Evolutionary conservation across 495 filamentous ascomycete species (phyloP).

Genomic region (Xylona heveae): DNA sequence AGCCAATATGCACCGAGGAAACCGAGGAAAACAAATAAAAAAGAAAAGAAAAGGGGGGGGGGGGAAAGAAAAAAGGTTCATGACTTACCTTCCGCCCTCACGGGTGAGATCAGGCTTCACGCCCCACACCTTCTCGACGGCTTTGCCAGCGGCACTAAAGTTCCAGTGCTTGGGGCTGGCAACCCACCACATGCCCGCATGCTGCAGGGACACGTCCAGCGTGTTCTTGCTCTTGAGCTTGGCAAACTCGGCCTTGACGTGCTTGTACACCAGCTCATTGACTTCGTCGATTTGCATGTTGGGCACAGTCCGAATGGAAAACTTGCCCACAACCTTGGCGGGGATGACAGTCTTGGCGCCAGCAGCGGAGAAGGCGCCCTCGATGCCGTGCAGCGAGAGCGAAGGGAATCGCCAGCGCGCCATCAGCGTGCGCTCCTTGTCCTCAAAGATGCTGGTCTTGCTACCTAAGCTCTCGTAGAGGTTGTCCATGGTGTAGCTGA

Average conservation of each 20-base stretch:
- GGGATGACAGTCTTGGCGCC: conserved; percentile 98
- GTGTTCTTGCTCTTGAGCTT: conserved; percentile 81
- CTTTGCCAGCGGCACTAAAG: conserved; percentile 81
- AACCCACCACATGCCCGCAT: conserved; percentile 97
- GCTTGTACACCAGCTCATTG: conserved; percentile 58
- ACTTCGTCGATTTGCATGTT: conserved; percentile 89
- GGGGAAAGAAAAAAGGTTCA: conserved; percentile 8
- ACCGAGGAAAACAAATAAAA: conserved; percentile 1
- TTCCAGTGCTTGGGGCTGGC: conserved; percentile 96
- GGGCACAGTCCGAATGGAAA: conserved; percentile 90
- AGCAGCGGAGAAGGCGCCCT: conserved; percentile 82
- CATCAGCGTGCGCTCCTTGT: conserved; percentile 83
- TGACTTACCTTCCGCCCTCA: conserved; percentile 66
- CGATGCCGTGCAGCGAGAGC: conserved; percentile 87
- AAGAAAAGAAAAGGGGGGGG: background rate
- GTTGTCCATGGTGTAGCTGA: conserved; percentile 89
- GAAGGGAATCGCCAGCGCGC: conserved; percentile 87
- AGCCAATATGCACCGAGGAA: too few species aligned
- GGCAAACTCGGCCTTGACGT: conserved; percentile 58
- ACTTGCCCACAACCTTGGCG: conserved; percentile 92
- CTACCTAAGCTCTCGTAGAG: conserved; percentile 78
- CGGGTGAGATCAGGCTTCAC: conserved; percentile 88
- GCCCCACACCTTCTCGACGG: conserved; percentile 77
- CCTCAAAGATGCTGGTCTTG: conserved; percentile 61
- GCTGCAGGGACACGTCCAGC: conserved; percentile 55